Conservation (phyloP, 2,329 filamentous ascomycete species). For the Xylaria sp. region DNA sequence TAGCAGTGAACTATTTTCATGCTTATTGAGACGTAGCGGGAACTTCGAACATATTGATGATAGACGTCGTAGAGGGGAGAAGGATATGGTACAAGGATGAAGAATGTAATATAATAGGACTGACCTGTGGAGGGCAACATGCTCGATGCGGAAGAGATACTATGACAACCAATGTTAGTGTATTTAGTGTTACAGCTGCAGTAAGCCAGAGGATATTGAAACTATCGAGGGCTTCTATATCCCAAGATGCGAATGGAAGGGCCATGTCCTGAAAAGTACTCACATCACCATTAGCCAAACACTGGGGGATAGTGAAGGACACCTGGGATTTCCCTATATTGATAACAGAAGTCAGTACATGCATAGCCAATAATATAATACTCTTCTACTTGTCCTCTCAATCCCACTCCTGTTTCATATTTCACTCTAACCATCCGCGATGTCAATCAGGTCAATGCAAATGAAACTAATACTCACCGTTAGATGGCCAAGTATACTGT, state of each 20-base stretch:
- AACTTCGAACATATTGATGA: not conserved
- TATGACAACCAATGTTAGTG: not conserved
- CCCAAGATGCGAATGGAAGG: not conserved
- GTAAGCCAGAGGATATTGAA: no score
- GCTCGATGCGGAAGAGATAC: constrained; percentile 47
- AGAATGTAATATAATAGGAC: not conserved
- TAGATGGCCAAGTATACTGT: constrained; percentile 47
- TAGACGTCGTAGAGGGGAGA: not conserved
- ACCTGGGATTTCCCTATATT: constrained; percentile 35
- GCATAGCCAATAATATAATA: not conserved
- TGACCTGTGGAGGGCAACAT: constrained; percentile 43
- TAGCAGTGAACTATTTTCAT: no score
- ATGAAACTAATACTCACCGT: constrained; percentile 36
- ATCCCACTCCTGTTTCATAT: no score
- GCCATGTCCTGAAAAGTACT: not conserved
- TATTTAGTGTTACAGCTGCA: not conserved
- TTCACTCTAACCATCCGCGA: no score
- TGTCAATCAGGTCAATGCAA: no score
- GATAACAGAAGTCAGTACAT: constrained; percentile 3
- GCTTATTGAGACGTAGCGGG: no score
- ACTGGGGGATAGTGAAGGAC: constrained; percentile 43
- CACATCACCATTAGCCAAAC: constrained; percentile 43
- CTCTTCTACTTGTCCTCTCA: not conserved
- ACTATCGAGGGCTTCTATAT: not conserved
- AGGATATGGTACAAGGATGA: not conserved